Percentiles rank a stretch among this genome's conserved stretches.
Conservation (phyloP, 192 early-diverging fungal species). For the Backusella liffmaniae region DNA sequence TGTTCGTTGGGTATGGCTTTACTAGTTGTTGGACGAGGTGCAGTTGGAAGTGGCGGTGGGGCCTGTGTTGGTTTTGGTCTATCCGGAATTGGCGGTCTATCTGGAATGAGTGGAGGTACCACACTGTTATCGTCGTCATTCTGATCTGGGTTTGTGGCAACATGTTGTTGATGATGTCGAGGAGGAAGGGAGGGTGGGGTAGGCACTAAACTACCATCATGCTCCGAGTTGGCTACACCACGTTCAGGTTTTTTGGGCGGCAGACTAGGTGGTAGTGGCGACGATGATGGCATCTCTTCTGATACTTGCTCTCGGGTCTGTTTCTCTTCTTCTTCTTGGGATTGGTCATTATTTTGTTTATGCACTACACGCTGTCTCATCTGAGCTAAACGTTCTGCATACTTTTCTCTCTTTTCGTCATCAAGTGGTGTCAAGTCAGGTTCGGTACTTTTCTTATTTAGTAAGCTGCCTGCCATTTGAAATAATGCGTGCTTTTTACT, state of each 20-base stretch:
- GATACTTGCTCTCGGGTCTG: not conserved
- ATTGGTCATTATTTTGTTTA: not conserved
- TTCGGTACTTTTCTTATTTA: not conserved
- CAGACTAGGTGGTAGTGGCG: not conserved
- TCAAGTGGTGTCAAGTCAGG: not conserved
- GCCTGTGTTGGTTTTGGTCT: not conserved
- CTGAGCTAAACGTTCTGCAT: not conserved
- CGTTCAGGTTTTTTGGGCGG: conserved; percentile 1
- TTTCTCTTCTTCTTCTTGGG: not conserved
- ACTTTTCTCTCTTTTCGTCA: conserved; percentile 6
- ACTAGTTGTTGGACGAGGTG: not conserved
- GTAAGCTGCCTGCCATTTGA: not conserved
- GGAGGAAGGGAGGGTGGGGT: not conserved
- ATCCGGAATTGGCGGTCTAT: not conserved
- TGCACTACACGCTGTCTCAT: conserved; percentile 5
- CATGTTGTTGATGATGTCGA: not conserved
- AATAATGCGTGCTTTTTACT: conserved; percentile 1
- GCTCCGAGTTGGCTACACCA: not conserved
- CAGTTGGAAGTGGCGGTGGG: not conserved
- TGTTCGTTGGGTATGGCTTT: not conserved
- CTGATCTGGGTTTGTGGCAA: not conserved
- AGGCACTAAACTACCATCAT: not conserved
- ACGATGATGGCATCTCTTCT: not conserved
- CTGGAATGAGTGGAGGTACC: not conserved
- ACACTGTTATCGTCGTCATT: not conserved